A percentile compares a stretch with the other conserved stretches of the same genome.
phyloP scores from a whole-genome alignment of 805 yeast genomes.

The Maudiozyma bulderi region DNA sequence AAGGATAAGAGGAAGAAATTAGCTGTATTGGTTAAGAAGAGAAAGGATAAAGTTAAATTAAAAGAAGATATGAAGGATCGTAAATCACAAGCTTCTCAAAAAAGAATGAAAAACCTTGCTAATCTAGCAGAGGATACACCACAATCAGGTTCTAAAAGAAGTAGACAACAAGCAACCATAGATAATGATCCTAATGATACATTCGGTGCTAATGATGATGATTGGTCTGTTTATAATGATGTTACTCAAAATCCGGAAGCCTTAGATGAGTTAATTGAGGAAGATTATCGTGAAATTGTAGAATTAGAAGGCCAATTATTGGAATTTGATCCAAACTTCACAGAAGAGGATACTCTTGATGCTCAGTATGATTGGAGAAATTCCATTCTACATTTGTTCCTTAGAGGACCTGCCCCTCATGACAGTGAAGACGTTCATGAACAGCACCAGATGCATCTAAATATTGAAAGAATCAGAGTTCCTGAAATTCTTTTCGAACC shows the following conservation, averaged over 20 bases:
- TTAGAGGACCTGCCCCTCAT: constrained; percentile 84
- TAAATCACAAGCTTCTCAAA: constrained; percentile 84
- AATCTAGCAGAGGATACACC: constrained; percentile 66
- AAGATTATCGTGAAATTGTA: constrained; percentile 50
- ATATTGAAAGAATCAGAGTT: constrained; percentile 81
- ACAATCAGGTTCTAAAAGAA: constrained; percentile 36
- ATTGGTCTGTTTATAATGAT: constrained; percentile 86
- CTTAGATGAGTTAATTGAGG: constrained; percentile 65
- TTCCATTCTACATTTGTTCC: constrained; percentile 67
- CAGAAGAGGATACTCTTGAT: constrained; percentile 75
- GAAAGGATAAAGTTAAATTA: constrained; percentile 60
- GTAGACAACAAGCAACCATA: constrained; percentile 53
- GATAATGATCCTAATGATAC: constrained; percentile 91
- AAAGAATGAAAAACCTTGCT: constrained; percentile 85
- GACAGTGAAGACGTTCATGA: constrained; percentile 77
- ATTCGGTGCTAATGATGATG: constrained; percentile 92
- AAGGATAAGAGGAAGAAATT: constrained; percentile 55
- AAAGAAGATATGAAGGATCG: constrained; percentile 76
- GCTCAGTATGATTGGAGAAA: constrained; percentile 78
- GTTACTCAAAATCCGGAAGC: constrained; percentile 60
- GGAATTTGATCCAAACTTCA: constrained; percentile 76
- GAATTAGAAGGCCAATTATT: constrained; percentile 66
- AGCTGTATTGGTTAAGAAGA: constrained; percentile 44
- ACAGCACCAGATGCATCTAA: constrained; percentile 82
- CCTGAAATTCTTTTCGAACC: constrained; percentile 94